Percentiles rank a stretch among this genome's conserved stretches.
Evolutionary conservation across 1,284 basidiomycete genomes (phyloP).

Genomic region (Pascua sp.): DNA sequence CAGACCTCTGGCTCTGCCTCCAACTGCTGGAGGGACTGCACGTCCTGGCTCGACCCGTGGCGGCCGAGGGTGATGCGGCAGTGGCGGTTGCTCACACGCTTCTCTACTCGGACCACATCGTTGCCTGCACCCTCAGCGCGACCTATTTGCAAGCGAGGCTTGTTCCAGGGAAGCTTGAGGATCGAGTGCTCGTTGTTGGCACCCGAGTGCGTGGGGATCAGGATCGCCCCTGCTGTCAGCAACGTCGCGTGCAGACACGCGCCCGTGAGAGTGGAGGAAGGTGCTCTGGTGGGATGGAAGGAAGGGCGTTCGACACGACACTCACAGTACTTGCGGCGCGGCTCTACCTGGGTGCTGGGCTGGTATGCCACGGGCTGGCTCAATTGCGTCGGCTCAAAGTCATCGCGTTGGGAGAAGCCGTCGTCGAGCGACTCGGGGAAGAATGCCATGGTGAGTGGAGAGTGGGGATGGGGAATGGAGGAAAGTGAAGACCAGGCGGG

Average conservation of each 20-base stretch:
- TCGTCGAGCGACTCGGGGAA: slow-evolving; percentile 30
- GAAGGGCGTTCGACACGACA: not conserved
- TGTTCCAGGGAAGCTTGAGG: slow-evolving; percentile 47
- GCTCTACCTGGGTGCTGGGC: slow-evolving; percentile 38
- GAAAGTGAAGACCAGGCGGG: no score
- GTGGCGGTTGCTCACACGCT: slow-evolving; percentile 45
- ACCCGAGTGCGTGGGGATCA: slow-evolving; percentile 34
- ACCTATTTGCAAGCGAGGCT: slow-evolving; percentile 38
- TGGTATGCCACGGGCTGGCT: slow-evolving; percentile 35
- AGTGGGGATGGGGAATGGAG: not conserved
- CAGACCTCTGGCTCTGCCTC: slow-evolving; percentile 57
- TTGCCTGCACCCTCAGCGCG: slow-evolving; percentile 35
- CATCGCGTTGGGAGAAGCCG: slow-evolving; percentile 17
- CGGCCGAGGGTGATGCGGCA: slow-evolving; percentile 40
- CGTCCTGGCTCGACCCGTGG: slow-evolving; percentile 22
- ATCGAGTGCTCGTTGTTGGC: slow-evolving; percentile 33
- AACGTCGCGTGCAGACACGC: not conserved
- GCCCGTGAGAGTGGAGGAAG: no score
- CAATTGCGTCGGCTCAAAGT: slow-evolving; percentile 44
- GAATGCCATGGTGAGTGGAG: slow-evolving; percentile 15
- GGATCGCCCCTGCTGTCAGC: slow-evolving; percentile 42
- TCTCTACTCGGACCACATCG: slow-evolving; percentile 41
- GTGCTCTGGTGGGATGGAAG: no score
- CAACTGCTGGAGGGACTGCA: slow-evolving; percentile 33
- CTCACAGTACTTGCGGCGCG: slow-evolving; percentile 48